Percentiles rank a stretch among this genome's conserved stretches.
Evolutionary conservation across 176 grass and related monocot genomes (phyloP).

Genomic region (Aegilops longissima): DNA sequence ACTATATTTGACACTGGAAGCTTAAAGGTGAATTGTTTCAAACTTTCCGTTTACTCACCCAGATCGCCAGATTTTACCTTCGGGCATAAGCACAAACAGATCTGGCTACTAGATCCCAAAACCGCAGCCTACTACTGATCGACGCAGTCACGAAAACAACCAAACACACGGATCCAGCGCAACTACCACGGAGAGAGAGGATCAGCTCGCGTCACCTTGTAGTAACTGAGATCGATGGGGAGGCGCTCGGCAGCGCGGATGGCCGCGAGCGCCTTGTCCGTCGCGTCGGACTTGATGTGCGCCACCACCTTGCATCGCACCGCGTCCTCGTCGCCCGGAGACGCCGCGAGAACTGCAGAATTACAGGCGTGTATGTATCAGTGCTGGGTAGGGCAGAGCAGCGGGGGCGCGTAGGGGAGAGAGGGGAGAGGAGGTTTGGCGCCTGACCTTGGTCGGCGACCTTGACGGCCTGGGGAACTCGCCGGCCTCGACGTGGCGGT

Average conservation of each 20-base stretch:
- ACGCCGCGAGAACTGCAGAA: slow-evolving; percentile 62
- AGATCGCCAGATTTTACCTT: not conserved
- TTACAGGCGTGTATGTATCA: not conserved
- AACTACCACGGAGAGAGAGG: not conserved
- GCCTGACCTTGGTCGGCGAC: slow-evolving; percentile 86
- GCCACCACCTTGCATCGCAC: slow-evolving; percentile 92
- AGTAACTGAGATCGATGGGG: slow-evolving; percentile 74
- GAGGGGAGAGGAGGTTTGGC: no score
- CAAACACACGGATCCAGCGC: not conserved
- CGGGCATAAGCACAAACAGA: not conserved
- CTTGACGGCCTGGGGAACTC: slow-evolving; percentile 56
- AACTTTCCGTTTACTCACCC: not conserved
- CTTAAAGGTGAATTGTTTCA: not conserved
- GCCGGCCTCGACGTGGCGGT: slow-evolving; percentile 57
- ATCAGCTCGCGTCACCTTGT: slow-evolving; percentile 40
- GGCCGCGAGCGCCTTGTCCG: slow-evolving; percentile 63
- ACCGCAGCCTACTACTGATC: not conserved
- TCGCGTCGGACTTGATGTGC: slow-evolving; percentile 75
- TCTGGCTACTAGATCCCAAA: slow-evolving; percentile 23
- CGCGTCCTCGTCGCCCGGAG: slow-evolving; percentile 83
- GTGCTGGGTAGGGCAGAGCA: slow-evolving; percentile 1
- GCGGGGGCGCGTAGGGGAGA: not conserved
- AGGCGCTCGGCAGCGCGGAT: slow-evolving; percentile 67
- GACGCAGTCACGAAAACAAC: not conserved
- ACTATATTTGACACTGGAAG: not conserved